Evolutionary conservation across 2,329 filamentous ascomycete species (phyloP).

Genomic region (Cercospora sesami): DNA sequence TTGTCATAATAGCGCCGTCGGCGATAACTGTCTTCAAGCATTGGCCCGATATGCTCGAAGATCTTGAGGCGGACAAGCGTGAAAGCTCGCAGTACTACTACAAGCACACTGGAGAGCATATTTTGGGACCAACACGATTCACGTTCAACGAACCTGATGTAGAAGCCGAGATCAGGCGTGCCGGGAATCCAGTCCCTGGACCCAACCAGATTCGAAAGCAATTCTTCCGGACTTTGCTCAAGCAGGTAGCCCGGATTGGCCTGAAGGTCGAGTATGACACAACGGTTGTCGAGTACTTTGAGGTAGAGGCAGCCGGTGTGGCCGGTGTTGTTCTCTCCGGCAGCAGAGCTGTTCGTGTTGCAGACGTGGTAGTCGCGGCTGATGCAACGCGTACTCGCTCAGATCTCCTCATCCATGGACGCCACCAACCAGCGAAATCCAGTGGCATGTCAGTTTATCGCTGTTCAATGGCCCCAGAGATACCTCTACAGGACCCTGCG

Average conservation of each 20-base stretch:
- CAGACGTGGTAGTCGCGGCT: slow-evolving; percentile 43
- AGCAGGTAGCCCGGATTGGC: slow-evolving; percentile 49
- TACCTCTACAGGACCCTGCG: slow-evolving; percentile 27
- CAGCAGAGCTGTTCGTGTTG: slow-evolving; percentile 41
- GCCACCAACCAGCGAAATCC: slow-evolving; percentile 14
- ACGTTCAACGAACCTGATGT: slow-evolving; percentile 15
- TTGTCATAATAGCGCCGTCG: background rate
- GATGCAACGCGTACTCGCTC: slow-evolving; percentile 43
- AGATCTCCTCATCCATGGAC: slow-evolving; percentile 47
- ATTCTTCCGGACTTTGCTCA: slow-evolving; percentile 49
- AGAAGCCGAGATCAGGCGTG: slow-evolving; percentile 17
- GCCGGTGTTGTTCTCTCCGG: slow-evolving; percentile 43
- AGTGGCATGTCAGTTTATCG: slow-evolving; percentile 2
- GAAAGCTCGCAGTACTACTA: slow-evolving; percentile 16
- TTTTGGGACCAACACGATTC: slow-evolving; percentile 21
- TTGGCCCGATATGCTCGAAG: slow-evolving; percentile 52
- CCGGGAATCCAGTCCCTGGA: slow-evolving; percentile 21
- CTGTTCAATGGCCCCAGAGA: slow-evolving; percentile 21
- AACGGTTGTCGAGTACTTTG: slow-evolving; percentile 48
- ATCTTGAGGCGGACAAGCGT: slow-evolving; percentile 30
- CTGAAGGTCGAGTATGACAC: slow-evolving; percentile 46
- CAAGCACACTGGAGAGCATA: slow-evolving; percentile 27
- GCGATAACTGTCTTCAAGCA: slow-evolving; percentile 57
- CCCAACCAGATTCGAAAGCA: slow-evolving; percentile 26
- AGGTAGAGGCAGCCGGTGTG: slow-evolving; percentile 40